Conservation (phyloP, 2,329 filamentous ascomycete species). For the Neopestalotiopsis clavispora region DNA sequence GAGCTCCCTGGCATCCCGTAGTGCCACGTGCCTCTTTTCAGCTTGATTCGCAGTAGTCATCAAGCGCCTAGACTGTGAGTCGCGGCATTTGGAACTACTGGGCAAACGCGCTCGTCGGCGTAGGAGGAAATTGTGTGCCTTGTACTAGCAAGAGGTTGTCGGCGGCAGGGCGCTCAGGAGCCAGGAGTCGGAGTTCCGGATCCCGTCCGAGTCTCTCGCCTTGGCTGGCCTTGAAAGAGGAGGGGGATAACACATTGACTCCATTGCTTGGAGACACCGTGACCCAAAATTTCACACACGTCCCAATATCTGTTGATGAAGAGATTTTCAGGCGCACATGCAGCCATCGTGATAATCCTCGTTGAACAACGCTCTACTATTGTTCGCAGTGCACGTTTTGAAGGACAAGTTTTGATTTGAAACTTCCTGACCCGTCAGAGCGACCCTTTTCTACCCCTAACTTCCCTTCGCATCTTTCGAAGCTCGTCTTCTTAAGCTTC, state of each 20-base stretch:
- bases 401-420: constrained; percentile 14
- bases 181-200: neutral
- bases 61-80: neutral
- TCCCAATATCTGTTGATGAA: constrained; percentile 22
- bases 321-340: constrained; percentile 18
- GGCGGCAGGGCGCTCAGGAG: neutral
- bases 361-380: constrained; percentile 20
- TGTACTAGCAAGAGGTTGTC: neutral
- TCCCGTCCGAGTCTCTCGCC: neutral
- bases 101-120: constrained; percentile 19
- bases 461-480: constrained; percentile 12
- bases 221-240: neutral
- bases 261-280: neutral
- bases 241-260: constrained; percentile 6
- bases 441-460: neutral
- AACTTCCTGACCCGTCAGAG: neutral
- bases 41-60: neutral
- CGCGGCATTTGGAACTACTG: neutral
- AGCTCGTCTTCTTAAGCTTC: neutral
- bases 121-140: constrained; percentile 15
- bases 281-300: constrained; percentile 17
- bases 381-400: constrained; percentile 21
- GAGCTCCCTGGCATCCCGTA: neutral
- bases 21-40: neutral
- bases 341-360: constrained; percentile 21